Conservation (phyloP, 2,329 filamentous ascomycete genomes). For the Fonsecaea monophora region DNA sequence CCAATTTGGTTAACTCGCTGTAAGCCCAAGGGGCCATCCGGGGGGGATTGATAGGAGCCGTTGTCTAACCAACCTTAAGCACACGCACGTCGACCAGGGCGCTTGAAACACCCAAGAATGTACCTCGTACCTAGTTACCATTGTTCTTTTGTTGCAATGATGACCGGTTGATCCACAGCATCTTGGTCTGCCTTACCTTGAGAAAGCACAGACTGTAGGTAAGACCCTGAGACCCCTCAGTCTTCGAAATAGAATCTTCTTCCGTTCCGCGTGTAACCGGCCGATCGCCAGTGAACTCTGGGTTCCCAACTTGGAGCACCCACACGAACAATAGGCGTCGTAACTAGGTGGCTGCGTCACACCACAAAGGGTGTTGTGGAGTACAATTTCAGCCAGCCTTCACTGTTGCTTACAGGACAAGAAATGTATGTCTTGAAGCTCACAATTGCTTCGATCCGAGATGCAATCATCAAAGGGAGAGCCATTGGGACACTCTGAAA, state of each 20-base stretch:
- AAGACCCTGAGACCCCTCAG: background rate
- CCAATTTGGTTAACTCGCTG: slow-evolving; percentile 9
- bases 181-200: slow-evolving; percentile 4
- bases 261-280: slow-evolving; percentile 22
- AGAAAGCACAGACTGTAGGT: background rate
- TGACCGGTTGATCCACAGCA: background rate
- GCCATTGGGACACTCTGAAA: background rate
- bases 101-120: background rate
- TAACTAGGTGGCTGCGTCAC: slow-evolving; percentile 4
- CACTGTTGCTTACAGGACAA: background rate
- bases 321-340: slow-evolving; percentile 3
- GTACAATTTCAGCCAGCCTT: slow-evolving; percentile 3
- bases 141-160: background rate
- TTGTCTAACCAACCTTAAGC: slow-evolving; percentile 14
- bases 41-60: slow-evolving; percentile 11
- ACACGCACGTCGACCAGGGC: slow-evolving; percentile 10
- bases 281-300: background rate
- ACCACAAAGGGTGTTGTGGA: slow-evolving; percentile 1
- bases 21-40: slow-evolving; percentile 5
- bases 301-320: background rate
- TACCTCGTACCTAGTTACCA: background rate
- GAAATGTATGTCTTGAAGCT: background rate
- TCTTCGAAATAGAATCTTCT: slow-evolving; percentile 7
- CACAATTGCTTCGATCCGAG: background rate
- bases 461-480: background rate